phyloP scores from a whole-genome alignment of 73 alveolate species.

The Tetrahymena elliotti region DNA sequence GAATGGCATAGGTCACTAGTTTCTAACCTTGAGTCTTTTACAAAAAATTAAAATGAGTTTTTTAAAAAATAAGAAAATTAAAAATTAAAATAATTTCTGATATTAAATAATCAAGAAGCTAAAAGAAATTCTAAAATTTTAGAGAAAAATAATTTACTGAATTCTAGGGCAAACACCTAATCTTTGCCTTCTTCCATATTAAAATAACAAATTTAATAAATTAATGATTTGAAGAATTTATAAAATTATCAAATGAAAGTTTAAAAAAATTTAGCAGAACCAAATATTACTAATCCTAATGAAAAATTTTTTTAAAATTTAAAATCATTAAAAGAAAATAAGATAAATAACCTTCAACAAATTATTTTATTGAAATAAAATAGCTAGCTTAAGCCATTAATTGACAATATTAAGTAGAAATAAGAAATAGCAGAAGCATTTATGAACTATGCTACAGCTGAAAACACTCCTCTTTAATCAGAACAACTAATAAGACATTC shows the following conservation, averaged over 20 bases:
- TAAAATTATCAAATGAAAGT: background rate
- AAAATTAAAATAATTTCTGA: background rate
- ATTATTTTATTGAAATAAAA: background rate
- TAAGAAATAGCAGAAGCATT: background rate
- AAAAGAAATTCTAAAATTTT: background rate
- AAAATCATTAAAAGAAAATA: background rate
- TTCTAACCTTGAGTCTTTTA: background rate
- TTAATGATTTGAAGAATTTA: background rate
- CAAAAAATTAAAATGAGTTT: background rate
- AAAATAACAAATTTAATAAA: no score
- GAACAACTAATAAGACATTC: background rate
- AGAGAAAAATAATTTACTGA: background rate
- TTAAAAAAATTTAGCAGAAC: background rate
- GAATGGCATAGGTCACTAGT: background rate
- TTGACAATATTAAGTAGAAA: background rate
- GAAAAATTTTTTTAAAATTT: background rate
- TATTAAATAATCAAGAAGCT: background rate
- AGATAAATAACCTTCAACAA: no score
- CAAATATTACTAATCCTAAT: background rate
- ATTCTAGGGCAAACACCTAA: background rate
- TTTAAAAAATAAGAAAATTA: background rate
- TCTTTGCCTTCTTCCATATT: background rate
- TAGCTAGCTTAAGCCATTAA: background rate
- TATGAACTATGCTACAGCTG: background rate
- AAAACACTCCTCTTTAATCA: background rate